These are phyloP conservation scores for Cardiospermum halicacabum DNA, from an alignment of 345 rosid genomes.

Conservation along the genomic window DNA sequence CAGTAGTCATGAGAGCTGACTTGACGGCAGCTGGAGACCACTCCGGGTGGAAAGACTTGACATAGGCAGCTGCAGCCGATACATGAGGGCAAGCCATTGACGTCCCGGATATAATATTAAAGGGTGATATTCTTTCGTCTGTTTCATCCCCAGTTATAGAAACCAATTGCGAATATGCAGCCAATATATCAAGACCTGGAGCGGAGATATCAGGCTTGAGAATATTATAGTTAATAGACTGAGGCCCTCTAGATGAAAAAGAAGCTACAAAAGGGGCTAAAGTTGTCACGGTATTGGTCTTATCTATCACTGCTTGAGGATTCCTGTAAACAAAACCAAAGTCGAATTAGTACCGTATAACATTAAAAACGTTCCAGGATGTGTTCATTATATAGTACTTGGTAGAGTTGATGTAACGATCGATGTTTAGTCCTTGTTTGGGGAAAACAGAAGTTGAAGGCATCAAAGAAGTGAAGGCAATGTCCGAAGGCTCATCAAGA, in stretches of 20 bases:
- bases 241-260: constrained; percentile 89
- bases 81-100: constrained; percentile 93
- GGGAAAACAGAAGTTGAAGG: constrained; percentile 34
- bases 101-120: constrained; percentile 72
- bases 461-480: constrained; percentile 32
- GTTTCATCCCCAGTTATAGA: constrained; percentile 34
- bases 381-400: constrained; percentile 30
- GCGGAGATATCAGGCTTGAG: constrained; percentile 95
- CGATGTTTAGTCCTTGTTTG: constrained; percentile 44
- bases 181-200: constrained; percentile 75
- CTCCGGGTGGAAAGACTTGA: constrained; percentile 74
- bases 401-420: constrained; percentile 63
- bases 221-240: constrained; percentile 42
- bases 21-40: constrained; percentile 88
- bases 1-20: constrained; percentile 91
- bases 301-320: constrained; percentile 52
- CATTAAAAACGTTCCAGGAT: not conserved
- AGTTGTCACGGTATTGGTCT: constrained; percentile 34
- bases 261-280: constrained; percentile 57
- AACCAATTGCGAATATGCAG: constrained; percentile 51
- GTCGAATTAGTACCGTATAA: not conserved
- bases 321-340: constrained; percentile 31
- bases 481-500: constrained; percentile 20
- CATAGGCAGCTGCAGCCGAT: constrained; percentile 73
- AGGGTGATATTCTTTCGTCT: constrained; percentile 39